Percentiles rank a stretch among this genome's conserved stretches.
Evolutionary conservation across 2,329 filamentous ascomycete species (phyloP).

Genomic region (Fusarium virguliforme): DNA sequence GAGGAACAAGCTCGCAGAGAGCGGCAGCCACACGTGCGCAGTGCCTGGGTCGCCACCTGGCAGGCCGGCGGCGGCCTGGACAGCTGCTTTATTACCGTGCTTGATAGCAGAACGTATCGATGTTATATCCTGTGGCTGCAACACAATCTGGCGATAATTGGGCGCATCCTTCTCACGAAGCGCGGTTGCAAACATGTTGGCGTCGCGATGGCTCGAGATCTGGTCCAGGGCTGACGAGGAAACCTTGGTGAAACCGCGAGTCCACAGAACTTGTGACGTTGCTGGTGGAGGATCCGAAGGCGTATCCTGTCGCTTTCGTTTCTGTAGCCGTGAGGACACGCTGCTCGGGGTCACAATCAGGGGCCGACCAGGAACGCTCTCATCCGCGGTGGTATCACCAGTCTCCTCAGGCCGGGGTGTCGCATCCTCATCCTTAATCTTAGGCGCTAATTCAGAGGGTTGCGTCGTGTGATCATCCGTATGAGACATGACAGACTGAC

Average conservation of each 20-base stretch:
- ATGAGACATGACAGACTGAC: slow-evolving; percentile 64
- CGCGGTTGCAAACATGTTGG: slow-evolving; percentile 84
- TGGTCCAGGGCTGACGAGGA: slow-evolving; percentile 82
- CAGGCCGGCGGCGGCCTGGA: slow-evolving; percentile 73
- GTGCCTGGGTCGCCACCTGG: slow-evolving; percentile 72
- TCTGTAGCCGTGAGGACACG: slow-evolving; percentile 60
- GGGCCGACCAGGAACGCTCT: slow-evolving; percentile 62
- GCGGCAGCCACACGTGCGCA: slow-evolving; percentile 75
- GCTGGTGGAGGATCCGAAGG: slow-evolving; percentile 67
- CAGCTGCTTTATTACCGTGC: slow-evolving; percentile 78
- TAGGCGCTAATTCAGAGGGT: slow-evolving; percentile 56
- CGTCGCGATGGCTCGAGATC: slow-evolving; percentile 82
- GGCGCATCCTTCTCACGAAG: slow-evolving; percentile 83
- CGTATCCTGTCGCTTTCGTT: slow-evolving; percentile 72
- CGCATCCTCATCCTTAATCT: slow-evolving; percentile 73
- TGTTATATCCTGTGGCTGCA: slow-evolving; percentile 83
- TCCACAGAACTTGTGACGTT: slow-evolving; percentile 80
- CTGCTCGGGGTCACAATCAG: slow-evolving; percentile 58
- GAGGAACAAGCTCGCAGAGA: slow-evolving; percentile 84
- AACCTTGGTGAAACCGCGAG: slow-evolving; percentile 82
- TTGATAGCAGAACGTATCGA: slow-evolving; percentile 83
- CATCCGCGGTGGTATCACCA: slow-evolving; percentile 71
- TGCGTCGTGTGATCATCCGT: slow-evolving; percentile 66
- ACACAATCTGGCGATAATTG: slow-evolving; percentile 81
- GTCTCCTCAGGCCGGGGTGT: slow-evolving; percentile 71